These are phyloP conservation scores for Malbranchea cinnamomea DNA, from an alignment of 2,329 filamentous ascomycete species.

Conservation along the genomic window DNA sequence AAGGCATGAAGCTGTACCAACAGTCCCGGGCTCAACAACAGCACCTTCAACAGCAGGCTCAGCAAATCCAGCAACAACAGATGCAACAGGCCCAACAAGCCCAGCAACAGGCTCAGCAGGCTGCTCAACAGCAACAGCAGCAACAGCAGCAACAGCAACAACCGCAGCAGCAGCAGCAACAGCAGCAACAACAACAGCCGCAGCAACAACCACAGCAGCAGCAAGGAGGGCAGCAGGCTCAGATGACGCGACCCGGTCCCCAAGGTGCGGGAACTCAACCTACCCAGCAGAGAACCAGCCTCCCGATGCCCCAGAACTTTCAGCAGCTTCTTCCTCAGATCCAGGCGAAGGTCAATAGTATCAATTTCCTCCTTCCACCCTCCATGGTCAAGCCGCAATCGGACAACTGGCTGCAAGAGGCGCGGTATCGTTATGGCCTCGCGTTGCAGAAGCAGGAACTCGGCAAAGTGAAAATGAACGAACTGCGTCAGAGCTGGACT, in stretches of 20 bases:
- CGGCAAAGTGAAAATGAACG: slow-evolving; percentile 27
- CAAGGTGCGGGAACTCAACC: slow-evolving; percentile 2
- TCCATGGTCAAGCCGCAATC: slow-evolving; percentile 29
- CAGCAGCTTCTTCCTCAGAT: slow-evolving; percentile 30
- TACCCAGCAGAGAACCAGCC: slow-evolving; percentile 18
- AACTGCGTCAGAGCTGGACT: slow-evolving; percentile 25
- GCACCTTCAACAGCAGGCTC: slow-evolving; percentile 18
- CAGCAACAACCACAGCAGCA: slow-evolving; percentile 15
- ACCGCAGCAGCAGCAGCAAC: slow-evolving; percentile 8
- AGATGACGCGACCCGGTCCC: slow-evolving; percentile 5
- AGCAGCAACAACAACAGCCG: slow-evolving; percentile 2
- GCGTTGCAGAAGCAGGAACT: slow-evolving; percentile 34
- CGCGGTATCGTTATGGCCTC: slow-evolving; percentile 32
- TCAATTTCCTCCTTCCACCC: slow-evolving; percentile 31
- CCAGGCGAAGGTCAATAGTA: slow-evolving; percentile 30
- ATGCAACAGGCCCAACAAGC: slow-evolving; percentile 15
- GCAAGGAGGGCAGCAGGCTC: slow-evolving; percentile 14
- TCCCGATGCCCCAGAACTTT: slow-evolving; percentile 27
- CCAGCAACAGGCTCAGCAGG: slow-evolving; percentile 7
- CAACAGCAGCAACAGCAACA: slow-evolving; percentile 6
- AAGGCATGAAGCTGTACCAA: slow-evolving; percentile 33
- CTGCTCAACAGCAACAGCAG: slow-evolving; percentile 6
- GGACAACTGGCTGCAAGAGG: slow-evolving; percentile 32
- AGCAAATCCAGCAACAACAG: slow-evolving; percentile 17
- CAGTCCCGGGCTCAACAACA: slow-evolving; percentile 15